Evolutionary conservation across 179 eudicot species (phyloP).

Genomic region (Spinacia oleracea): DNA sequence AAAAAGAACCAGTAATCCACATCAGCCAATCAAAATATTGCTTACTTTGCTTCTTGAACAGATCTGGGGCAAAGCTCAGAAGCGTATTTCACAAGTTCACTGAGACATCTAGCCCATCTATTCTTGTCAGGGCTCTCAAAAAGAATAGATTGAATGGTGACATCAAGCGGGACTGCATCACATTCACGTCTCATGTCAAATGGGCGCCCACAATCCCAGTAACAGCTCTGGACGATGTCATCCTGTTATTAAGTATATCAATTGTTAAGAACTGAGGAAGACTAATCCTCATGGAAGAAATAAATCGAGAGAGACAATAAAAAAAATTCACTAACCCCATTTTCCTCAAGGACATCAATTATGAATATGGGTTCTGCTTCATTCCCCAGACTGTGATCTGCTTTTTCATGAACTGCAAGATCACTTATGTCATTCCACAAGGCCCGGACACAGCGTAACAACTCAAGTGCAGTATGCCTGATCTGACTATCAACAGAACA

Average conservation of each 20-base stretch:
- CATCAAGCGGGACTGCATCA: slow-evolving; percentile 89
- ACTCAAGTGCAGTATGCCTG: slow-evolving; percentile 93
- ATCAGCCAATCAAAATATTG: slow-evolving; percentile 9
- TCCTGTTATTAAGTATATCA: slow-evolving; percentile 53
- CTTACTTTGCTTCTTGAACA: slow-evolving; percentile 97
- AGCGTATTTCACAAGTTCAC: slow-evolving; percentile 94
- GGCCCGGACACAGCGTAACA: slow-evolving; percentile 93
- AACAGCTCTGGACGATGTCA: slow-evolving; percentile 96
- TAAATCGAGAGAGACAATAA: slow-evolving; percentile 8
- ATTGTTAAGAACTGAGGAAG: slow-evolving; percentile 8
- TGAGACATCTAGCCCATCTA: slow-evolving; percentile 97
- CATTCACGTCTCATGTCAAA: slow-evolving; percentile 90
- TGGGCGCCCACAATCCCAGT: slow-evolving; percentile 95
- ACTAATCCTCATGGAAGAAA: slow-evolving; percentile 10
- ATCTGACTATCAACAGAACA: slow-evolving; percentile 97
- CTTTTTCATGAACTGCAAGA: slow-evolving; percentile 60
- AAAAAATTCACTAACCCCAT: slow-evolving; percentile 65
- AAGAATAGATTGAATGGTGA: slow-evolving; percentile 82
- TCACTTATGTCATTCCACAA: slow-evolving; percentile 88
- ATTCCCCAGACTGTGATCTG: slow-evolving; percentile 53
- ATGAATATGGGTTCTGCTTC: slow-evolving; percentile 94
- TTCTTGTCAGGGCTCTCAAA: slow-evolving; percentile 98
- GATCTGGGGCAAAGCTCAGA: slow-evolving; percentile 97
- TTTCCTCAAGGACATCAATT: slow-evolving; percentile 94
- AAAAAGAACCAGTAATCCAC: neutral